Evolutionary conservation across 2,329 filamentous ascomycete genomes (phyloP), one percentile per base, ranked within the genome.

Genomic region (Colletotrichum graminicola): DNA sequence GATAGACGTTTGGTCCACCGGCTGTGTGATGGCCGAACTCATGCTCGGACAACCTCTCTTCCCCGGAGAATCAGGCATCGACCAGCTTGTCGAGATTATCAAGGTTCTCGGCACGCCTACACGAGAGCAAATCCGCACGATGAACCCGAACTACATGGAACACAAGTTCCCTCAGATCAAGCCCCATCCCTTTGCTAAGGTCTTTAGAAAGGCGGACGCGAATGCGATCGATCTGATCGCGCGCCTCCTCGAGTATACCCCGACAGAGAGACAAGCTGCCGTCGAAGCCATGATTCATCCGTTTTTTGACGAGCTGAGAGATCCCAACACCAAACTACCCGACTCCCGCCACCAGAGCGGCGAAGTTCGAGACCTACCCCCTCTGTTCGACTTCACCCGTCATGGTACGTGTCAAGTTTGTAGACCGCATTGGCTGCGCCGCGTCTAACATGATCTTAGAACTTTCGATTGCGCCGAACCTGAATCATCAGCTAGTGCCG

Each of bases 131-230:
- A 99, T 99, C 79, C 93, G 96, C 76, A 99, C 96, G 75, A 99
- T 99, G 96, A 99, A 99, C 84, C 96, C 96, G 71, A 99, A 99
- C 84, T 99, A 99, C 84, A 99, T 99, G 96, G 96, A 99, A 85
- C 96, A 99, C 86, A 98, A 98, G 86, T 99, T 99, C 84, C 96
- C 96, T 59, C 96, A 99, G 83, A 99, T 99, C 86, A 99, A 99
- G 87, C 96, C 96, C 70, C 96, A 99, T 80, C 96, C 96, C 36
- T 99, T 99, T 88, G 97, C 93, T 85, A 98, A 98, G 89, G 96
- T 99, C 67, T 98, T 99, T 89, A 92, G 96, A 76, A 98, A 97
- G 89, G 96, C 96, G 67, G 94, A 97, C 76, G 88, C 91, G 41
- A 95, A 94, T 78, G 95, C 96, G 49, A 97, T 99, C 78, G 95